These are phyloP conservation scores for Tremellales sp. DNA, from an alignment of 1,284 basidiomycete genomes.

Conservation along the genomic window DNA sequence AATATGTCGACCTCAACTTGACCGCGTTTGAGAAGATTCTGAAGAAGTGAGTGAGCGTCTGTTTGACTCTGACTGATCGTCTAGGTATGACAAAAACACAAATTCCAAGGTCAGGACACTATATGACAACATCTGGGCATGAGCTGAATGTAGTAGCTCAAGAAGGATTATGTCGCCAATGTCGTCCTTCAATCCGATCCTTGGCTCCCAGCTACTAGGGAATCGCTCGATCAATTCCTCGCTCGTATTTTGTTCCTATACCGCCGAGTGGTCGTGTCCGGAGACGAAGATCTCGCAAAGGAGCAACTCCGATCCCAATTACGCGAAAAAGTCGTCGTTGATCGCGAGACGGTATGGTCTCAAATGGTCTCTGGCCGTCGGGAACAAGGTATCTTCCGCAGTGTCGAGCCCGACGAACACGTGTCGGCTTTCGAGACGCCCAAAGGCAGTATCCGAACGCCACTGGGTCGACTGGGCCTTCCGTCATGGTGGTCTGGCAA, in stretches of 20 bases:
- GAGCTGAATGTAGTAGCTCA: slow-evolving; percentile 54
- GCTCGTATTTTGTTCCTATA: slow-evolving; percentile 69
- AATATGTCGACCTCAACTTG: slow-evolving; percentile 92
- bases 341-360: slow-evolving; percentile 72
- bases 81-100: slow-evolving; percentile 93
- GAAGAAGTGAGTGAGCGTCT: slow-evolving; percentile 67
- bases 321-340: slow-evolving; percentile 65
- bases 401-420: slow-evolving; percentile 54
- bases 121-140: too few species aligned
- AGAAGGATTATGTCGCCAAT: slow-evolving; percentile 74
- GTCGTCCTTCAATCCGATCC: slow-evolving; percentile 67
- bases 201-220: slow-evolving; percentile 64
- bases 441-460: slow-evolving; percentile 54
- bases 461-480: slow-evolving; percentile 56
- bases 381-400: slow-evolving; percentile 67
- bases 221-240: slow-evolving; percentile 62
- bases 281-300: slow-evolving; percentile 66
- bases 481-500: slow-evolving; percentile 59
- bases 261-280: slow-evolving; percentile 77
- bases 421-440: slow-evolving; percentile 55
- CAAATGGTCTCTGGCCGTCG: slow-evolving; percentile 71
- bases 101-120: slow-evolving; percentile 59
- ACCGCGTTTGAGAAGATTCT: slow-evolving; percentile 94
- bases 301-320: slow-evolving; percentile 84
- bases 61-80: too few species aligned